Evolutionary conservation across 169 alveolate genomes (phyloP), one percentile per base, ranked within the genome.

Genomic region (Cryptosporidium baileyi): DNA sequence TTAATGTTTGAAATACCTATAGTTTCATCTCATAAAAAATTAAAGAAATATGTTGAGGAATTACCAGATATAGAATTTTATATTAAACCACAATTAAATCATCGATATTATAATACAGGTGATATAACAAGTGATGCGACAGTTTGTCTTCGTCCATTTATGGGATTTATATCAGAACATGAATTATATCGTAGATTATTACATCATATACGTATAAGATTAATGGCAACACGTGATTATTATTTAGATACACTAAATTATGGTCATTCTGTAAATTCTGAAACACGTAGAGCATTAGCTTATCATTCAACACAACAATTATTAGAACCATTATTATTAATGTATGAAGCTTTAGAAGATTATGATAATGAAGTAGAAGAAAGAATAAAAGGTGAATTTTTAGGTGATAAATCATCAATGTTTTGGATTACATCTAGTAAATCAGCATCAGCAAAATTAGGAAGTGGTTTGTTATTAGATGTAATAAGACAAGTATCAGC

Each of bases 401-500:
- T 60, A 24, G 81, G 63, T 2, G 43, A 40, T 11, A 74, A 74
- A 11, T 22, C 54, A 9, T 54, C 85, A 41, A 47, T 74, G 30
- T 43, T 67, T n/a, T 74, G 85, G 85, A 51, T 74, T 28, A 54
- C 60, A 22, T 30, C 19, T 5, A 40, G 67, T 0, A 38, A 36
- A 2, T 74, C 65, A 22, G 85, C 43, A 13, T 54, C 85, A 6
- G 85, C 85, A 22, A 74, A 57, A 34, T 47, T 74, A n/a, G 85
- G 85, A 17, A 74, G 85, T 22, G 91, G 92, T 22, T 52, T 85
- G 17, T 63, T 90, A 47, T 81, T 88, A 57, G 94, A 82, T 47
- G 88, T 92, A 3, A 88, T 92, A 17, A 49, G 95, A 45, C 89
- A 89, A 65, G 59, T 91, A 22, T 80, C 89, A n/a, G 91, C 93